phyloP scores from a whole-genome alignment of 495 filamentous ascomycete genomes.

The Neurospora sp. region DNA sequence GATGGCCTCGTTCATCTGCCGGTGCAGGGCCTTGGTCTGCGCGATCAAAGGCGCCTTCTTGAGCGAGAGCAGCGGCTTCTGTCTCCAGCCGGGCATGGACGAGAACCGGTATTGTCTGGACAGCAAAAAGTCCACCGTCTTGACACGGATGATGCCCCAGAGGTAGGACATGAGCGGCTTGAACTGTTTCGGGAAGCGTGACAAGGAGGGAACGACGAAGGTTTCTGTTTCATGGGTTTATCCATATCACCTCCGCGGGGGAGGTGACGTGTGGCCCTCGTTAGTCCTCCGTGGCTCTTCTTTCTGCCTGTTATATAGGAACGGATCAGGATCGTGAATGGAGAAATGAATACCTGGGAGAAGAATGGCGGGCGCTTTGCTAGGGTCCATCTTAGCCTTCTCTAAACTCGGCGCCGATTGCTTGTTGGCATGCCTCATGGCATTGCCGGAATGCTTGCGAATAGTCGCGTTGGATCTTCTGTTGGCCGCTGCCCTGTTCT shows the following conservation, averaged over 20 bases:
- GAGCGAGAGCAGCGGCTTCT: constrained; percentile 24
- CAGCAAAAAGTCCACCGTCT: background rate
- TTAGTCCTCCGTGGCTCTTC: background rate
- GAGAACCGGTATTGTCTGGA: constrained; percentile 6
- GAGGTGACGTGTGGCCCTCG: background rate
- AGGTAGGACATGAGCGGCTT: constrained; percentile 6
- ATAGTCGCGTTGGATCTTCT: background rate
- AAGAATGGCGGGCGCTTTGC: background rate
- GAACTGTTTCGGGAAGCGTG: constrained; percentile 6
- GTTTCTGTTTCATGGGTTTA: constrained; percentile 10
- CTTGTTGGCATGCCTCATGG: background rate
- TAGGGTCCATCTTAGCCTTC: background rate
- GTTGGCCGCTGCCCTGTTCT: background rate
- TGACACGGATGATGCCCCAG: constrained; percentile 9
- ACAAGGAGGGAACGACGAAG: constrained; percentile 16
- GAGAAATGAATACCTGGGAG: background rate
- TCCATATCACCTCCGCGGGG: background rate
- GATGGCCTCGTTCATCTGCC: constrained; percentile 60
- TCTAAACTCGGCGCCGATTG: background rate
- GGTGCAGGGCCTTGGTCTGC: constrained; percentile 50
- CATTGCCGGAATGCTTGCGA: background rate
- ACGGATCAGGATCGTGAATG: background rate
- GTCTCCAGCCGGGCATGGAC: constrained; percentile 22
- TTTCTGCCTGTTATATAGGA: background rate
- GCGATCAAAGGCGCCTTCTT: constrained; percentile 32